A percentile compares a stretch with the other conserved stretches of the same genome.
Conservation (phyloP, 2,329 filamentous ascomycete species). For the Fusarium oxysporum region DNA sequence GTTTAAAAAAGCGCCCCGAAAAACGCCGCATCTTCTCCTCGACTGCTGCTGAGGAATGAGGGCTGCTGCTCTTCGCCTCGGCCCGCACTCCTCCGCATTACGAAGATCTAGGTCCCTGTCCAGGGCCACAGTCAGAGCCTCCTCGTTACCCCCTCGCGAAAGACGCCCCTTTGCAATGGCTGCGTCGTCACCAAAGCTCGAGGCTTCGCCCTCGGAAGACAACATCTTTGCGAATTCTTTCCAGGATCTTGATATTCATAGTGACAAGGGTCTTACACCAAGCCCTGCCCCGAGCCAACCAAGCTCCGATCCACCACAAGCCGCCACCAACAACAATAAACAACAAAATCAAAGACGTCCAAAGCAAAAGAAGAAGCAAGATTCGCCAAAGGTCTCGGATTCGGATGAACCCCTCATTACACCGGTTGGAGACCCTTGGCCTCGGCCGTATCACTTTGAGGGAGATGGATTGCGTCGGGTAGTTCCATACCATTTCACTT, state of each 20-base stretch:
- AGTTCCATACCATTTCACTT: constrained; percentile 89
- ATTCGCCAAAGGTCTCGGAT: constrained; percentile 35
- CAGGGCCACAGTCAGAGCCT: constrained; percentile 8
- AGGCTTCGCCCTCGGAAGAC: constrained; percentile 20
- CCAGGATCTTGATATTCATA: constrained; percentile 32
- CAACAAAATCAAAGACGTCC: constrained; percentile 19
- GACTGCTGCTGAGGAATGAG: constrained; percentile 41
- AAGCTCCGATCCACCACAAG: constrained; percentile 18
- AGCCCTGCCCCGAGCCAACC: constrained; percentile 20
- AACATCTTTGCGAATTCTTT: constrained; percentile 30
- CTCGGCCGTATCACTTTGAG: constrained; percentile 83
- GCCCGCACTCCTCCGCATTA: constrained; percentile 38
- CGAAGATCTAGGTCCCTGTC: constrained; percentile 35
- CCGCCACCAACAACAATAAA: constrained; percentile 7
- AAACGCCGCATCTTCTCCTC: constrained; percentile 11
- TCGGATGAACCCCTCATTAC: constrained; percentile 46
- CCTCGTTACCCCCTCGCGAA: constrained; percentile 19
- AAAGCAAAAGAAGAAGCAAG: constrained; percentile 34
- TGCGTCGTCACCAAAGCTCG: constrained; percentile 22
- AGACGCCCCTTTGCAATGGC: constrained; percentile 36
- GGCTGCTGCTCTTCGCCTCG: constrained; percentile 43
- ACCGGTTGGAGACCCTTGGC: constrained; percentile 57
- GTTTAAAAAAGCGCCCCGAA: not conserved
- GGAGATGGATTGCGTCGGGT: constrained; percentile 82
- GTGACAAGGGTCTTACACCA: constrained; percentile 14